These are phyloP conservation scores for Symbiodinium pilosum DNA, from an alignment of 73 alveolate genomes.

Conservation along the genomic window DNA sequence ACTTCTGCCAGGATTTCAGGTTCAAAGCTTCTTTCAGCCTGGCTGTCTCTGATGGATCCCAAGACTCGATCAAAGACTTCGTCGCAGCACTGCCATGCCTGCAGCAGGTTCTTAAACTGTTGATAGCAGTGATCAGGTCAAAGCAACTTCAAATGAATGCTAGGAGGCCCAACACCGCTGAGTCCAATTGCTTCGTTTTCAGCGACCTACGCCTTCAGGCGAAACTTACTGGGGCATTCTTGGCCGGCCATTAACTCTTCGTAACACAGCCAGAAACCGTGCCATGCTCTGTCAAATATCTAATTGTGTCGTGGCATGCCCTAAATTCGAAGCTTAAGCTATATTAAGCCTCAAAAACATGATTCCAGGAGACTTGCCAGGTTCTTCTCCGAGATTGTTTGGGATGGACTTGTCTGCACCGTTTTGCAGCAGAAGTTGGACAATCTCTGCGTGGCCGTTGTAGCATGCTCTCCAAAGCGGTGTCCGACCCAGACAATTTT, in stretches of 20 bases:
- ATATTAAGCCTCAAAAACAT: neutral
- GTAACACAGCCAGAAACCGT: neutral
- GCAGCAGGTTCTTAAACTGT: no score
- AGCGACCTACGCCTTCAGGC: neutral
- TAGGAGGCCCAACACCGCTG: no score
- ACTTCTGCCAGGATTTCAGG: constrained; percentile 33
- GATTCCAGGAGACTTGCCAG: constrained; percentile 33
- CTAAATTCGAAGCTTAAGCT: neutral
- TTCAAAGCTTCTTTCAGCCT: constrained; percentile 14
- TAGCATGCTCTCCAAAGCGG: constrained; percentile 92
- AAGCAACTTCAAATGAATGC: no score
- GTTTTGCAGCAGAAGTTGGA: constrained; percentile 34
- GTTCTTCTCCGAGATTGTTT: constrained; percentile 81
- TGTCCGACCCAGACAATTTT: constrained; percentile 64
- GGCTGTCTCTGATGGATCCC: constrained; percentile 59
- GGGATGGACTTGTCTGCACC: constrained; percentile 72
- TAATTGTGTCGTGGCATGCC: no score
- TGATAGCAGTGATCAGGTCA: no score
- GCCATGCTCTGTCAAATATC: no score
- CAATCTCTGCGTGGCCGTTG: constrained; percentile 64
- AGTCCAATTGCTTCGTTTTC: neutral
- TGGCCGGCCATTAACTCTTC: no score
- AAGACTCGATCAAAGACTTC: constrained; percentile 36
- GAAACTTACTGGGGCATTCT: neutral
- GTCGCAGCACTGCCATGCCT: constrained; percentile 80